A percentile compares a stretch with the other conserved stretches of the same genome.
Evolutionary conservation across 164 flowering plant species (phyloP).

Genomic region (Liriodendron chinense): DNA sequence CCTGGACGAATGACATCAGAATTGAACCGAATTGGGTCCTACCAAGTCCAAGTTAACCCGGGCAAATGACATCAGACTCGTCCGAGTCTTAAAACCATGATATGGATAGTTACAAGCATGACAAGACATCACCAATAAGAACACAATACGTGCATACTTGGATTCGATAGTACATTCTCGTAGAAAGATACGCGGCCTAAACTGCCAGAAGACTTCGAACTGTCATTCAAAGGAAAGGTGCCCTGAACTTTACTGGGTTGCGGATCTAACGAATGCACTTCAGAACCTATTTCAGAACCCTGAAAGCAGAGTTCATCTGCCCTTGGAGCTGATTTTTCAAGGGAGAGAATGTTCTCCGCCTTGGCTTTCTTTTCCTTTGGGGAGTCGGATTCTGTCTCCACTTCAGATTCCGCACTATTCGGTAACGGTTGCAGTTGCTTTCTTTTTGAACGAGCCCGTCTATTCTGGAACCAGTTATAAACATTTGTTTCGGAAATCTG

Average conservation of each 20-base stretch:
- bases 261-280: constrained; percentile 42
- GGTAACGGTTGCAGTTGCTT: constrained; percentile 37
- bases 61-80: too few relatives aligned
- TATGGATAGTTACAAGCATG: not conserved
- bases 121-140: not conserved
- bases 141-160: constrained; percentile 1
- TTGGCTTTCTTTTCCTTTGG: constrained; percentile 67
- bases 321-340: constrained; percentile 29
- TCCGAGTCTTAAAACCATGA: not conserved
- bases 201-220: constrained; percentile 35
- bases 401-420: constrained; percentile 51
- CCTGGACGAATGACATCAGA: too few relatives aligned
- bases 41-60: too few relatives aligned
- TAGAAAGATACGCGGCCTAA: constrained; percentile 45
- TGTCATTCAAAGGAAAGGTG: constrained; percentile 34
- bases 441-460: constrained; percentile 86
- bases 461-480: constrained; percentile 92
- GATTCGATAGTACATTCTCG: constrained; percentile 36
- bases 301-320: constrained; percentile 62
- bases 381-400: constrained; percentile 73
- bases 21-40: too few relatives aligned
- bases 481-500: constrained; percentile 89
- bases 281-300: constrained; percentile 54
- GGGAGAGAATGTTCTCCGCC: constrained; percentile 39
- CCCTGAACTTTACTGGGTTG: constrained; percentile 35